Evolutionary conservation across 2,329 filamentous ascomycete species (phyloP), one percentile per base, ranked within the genome.

Genomic region (Paraphaeosphaeria sporulosa): DNA sequence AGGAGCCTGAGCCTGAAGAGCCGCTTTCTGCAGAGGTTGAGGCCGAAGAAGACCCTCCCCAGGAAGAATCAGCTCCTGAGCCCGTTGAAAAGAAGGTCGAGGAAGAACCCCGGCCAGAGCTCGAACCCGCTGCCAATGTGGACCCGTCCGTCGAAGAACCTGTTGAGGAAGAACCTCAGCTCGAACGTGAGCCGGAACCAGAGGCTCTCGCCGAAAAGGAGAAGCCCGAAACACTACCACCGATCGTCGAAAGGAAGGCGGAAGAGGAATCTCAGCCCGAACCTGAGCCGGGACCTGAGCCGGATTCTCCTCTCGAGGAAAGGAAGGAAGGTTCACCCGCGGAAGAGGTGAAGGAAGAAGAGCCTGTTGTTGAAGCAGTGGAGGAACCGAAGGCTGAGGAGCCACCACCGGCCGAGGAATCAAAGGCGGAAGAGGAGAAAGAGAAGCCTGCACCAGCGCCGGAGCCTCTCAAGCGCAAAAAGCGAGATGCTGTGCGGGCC

Each of bases 401-500:
- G 46, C 13, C 48, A 25, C 23, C 30, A 8, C 44, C 8, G 38
- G 51, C 30, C 8, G 60, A 44, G 15, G 49, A 52, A 19, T 34
- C 49, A 27, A n/a, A 30, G 13, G 44, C 13, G 13, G 43, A 48
- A 32, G 48, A 54, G 47, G 34, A n/a, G 23, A 53, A 46, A 43
- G 36, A 40, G 21, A 51, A 55, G n/a, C 23, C 43, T 4, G 27
- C 15, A 55, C 43, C 42, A 42, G 17, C 12, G 19, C 15, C 43
- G 10, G 46, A 46, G 47, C 25, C 54, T 32, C 13, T 25, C 40
- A 66, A 64, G 46, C 52, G 21, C 21, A 59, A 61, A 23, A 69
- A 66, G 57, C 50, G 62, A 55, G 67, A 66, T 36, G 57, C 54
- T 30, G 54, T 62, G 50, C 59, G 65, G 8, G 59, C 47, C 54